Conservation (phyloP, 2,329 filamentous ascomycete species). For the Ophiostoma sp. region DNA sequence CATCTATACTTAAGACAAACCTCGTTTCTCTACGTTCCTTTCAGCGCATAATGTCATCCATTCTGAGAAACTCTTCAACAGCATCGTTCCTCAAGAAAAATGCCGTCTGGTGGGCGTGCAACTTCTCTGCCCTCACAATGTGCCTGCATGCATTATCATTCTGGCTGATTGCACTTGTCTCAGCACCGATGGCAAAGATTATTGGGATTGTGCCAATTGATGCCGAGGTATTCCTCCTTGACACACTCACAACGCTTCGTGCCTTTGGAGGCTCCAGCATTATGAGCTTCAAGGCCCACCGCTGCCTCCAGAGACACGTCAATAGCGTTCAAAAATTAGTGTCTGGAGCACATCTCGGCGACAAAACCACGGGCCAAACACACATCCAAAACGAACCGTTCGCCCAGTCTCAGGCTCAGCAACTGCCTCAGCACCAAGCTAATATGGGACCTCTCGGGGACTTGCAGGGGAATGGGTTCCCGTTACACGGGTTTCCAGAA, state of each 20-base stretch:
- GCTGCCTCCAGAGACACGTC: background rate
- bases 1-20: background rate
- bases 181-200: background rate
- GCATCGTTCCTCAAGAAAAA: background rate
- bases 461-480: background rate
- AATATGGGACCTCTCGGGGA: no score
- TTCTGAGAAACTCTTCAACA: background rate
- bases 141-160: background rate
- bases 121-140: constrained; percentile 1
- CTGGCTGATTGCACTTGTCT: background rate
- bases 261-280: background rate
- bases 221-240: background rate
- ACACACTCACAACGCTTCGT: background rate
- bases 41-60: background rate
- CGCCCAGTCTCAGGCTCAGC: background rate
- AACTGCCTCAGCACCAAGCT: background rate
- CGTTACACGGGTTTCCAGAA: background rate
- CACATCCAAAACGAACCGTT: background rate
- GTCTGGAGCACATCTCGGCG: background rate
- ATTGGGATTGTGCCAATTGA: background rate
- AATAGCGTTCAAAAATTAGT: background rate
- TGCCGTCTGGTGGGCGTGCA: constrained; percentile 1
- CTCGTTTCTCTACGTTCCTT: background rate
- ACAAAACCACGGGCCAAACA: background rate
- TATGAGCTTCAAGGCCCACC: constrained; percentile 7